Base-by-base conservation (phyloP, 495 filamentous ascomycete species). In the Talaromyces nanjingensis region DNA sequence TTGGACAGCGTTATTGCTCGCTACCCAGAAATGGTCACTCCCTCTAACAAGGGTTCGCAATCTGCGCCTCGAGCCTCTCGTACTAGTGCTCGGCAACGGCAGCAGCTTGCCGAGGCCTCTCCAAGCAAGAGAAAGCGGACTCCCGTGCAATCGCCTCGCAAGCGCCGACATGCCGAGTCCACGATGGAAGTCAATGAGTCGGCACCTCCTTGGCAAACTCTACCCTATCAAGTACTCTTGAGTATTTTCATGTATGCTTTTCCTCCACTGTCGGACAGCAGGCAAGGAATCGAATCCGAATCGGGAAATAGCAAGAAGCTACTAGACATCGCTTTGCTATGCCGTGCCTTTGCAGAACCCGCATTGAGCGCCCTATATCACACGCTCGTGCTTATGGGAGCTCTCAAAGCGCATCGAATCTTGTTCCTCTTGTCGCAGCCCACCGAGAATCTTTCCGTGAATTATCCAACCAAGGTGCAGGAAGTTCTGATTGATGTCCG, bases 301-400 rank as follows among this genome's bases (percentile, higher is more conserved):
- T 81, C 85, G 0, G 81, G 14, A 25, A 56, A 54, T 54, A 24
- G 49, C 84, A 3, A 70, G 72, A 61, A 85, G 84, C 83, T 96
- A 12, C 61, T 88, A 3, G 74, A 81, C 24, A 73, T 85, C 18
- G 84, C 89, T 11, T 71, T 81, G 9, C 69, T 86, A 14, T 93
- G 90, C 64, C 83, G 80, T 47, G 73, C 77, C 4, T 92, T 93
- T 63, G 73, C 82, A 6, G 89, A 93, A 66, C 89, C 92, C 5
- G 89, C 91, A 6, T 74, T 96, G 18, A 85, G 88, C 14, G 87
- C 82, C 12, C 78, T 94, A 4, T 94, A 93, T 71, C 75, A 84
- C 37, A 83, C 80, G 3, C 91, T 91, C 0, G 87, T 89, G 0
- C 72, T 90, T 2, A 70, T 79, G 52, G 81, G 82, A 67, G 76